A percentile compares a stretch with the other conserved stretches of the same genome.
phyloP scores from a whole-genome alignment of 495 filamentous ascomycete species.

The Penicillium verhagenii region DNA sequence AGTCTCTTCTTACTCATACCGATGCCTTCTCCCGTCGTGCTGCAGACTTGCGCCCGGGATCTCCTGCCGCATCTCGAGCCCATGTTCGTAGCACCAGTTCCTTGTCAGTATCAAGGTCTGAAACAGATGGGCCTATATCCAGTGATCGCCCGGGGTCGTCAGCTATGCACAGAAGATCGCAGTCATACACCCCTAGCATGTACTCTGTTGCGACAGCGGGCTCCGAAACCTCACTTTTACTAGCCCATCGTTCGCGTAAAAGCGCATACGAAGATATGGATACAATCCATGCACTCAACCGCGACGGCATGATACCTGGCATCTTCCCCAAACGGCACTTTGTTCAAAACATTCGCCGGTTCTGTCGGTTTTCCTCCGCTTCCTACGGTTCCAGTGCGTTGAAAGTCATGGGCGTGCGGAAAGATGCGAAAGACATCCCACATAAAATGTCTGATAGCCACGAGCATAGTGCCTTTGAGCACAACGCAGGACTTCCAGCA shows the following conservation, averaged over 20 bases:
- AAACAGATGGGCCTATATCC: conserved; percentile 40
- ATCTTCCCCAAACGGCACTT: conserved; percentile 68
- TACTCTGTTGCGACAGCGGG: conserved; percentile 67
- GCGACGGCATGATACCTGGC: conserved; percentile 56
- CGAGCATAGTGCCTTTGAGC: conserved; percentile 70
- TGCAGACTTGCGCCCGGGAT: conserved; percentile 46
- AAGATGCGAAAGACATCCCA: conserved; percentile 41
- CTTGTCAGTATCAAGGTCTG: conserved; percentile 47
- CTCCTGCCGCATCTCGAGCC: conserved; percentile 44
- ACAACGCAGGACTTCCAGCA: conserved; percentile 64
- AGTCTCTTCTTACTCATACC: conserved; percentile 57
- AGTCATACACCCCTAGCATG: conserved; percentile 57
- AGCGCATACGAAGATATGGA: conserved; percentile 57
- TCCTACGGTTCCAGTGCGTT: conserved; percentile 73
- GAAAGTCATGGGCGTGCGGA: conserved; percentile 65
- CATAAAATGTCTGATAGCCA: conserved; percentile 46
- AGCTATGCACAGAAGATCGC: conserved; percentile 28
- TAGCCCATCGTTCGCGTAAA: conserved; percentile 51
- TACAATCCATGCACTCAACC: conserved; percentile 54
- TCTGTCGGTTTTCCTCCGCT: conserved; percentile 75
- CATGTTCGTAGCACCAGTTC: conserved; percentile 50
- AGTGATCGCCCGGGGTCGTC: conserved; percentile 35
- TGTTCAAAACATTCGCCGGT: conserved; percentile 68
- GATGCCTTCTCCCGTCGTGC: conserved; percentile 59
- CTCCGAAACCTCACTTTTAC: conserved; percentile 62